Evolutionary conservation across 441 rosid genomes (phyloP).

Genomic region (Pelargonium australe): DNA sequence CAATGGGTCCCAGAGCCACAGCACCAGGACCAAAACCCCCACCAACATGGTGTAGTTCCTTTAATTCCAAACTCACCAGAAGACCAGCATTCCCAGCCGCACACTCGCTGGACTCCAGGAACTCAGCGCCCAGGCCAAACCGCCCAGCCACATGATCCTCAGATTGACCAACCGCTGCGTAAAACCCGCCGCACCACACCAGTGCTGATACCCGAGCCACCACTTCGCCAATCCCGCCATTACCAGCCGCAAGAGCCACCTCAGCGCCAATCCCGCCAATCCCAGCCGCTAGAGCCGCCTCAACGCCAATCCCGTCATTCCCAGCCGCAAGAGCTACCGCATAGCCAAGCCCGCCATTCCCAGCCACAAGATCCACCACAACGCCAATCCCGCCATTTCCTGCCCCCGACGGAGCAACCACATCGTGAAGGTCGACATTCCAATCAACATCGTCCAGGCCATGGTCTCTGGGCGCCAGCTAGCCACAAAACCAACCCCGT

Average conservation of each 20-base stretch:
- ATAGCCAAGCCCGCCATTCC: neutral
- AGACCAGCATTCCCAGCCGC: neutral
- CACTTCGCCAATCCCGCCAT: neutral
- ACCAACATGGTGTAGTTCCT: neutral
- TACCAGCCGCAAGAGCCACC: neutral
- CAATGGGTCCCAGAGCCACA: neutral
- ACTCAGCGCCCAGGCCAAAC: neutral
- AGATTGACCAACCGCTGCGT: too few relatives aligned
- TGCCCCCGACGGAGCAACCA: neutral
- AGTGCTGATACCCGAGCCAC: neutral
- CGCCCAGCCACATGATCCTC: neutral
- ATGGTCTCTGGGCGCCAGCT: neutral
- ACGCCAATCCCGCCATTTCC: too few relatives aligned
- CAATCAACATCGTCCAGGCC: neutral
- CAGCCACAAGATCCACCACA: too few relatives aligned
- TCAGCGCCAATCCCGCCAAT: neutral
- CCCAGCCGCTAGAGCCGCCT: neutral
- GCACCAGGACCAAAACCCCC: neutral
- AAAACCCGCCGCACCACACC: neutral
- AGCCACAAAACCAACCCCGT: neutral
- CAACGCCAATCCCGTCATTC: neutral
- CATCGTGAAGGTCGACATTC: neutral
- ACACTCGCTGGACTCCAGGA: neutral
- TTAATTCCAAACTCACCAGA: neutral
- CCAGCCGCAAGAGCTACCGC: neutral